These are phyloP conservation scores for Sporothrix variecibatus DNA, from an alignment of 2,329 filamentous ascomycete species.

Conservation along the genomic window DNA sequence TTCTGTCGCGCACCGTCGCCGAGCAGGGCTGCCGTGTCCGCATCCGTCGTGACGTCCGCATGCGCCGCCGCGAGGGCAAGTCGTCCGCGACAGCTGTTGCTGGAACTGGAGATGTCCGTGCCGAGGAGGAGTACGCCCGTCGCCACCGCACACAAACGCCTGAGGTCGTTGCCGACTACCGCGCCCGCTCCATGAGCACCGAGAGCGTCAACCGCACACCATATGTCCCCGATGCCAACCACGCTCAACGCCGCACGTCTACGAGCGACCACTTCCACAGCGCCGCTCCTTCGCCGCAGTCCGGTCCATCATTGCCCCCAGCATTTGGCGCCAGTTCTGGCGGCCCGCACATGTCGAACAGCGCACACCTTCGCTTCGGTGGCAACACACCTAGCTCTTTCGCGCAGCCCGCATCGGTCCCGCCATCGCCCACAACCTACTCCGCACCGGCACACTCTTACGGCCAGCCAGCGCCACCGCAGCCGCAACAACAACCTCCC, in stretches of 20 bases:
- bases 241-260: conserved; percentile 38
- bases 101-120: conserved; percentile 23
- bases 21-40: conserved; percentile 97
- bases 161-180: conserved; percentile 36
- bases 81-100: conserved; percentile 18
- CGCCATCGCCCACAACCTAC: conserved; percentile 39
- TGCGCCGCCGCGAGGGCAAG: conserved; percentile 55
- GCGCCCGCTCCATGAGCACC: conserved; percentile 39
- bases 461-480: conserved; percentile 32
- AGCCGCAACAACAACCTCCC: conserved; percentile 11
- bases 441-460: conserved; percentile 27
- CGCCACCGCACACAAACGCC: conserved; percentile 40
- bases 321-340: conserved; percentile 33
- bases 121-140: conserved; percentile 38
- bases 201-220: conserved; percentile 39
- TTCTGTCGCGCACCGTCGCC: conserved; percentile 84
- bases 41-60: conserved; percentile 74
- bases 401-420: conserved; percentile 37
- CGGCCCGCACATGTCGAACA: conserved; percentile 31
- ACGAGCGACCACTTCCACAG: conserved; percentile 36
- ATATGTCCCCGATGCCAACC: conserved; percentile 34
- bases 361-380: conserved; percentile 27
- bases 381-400: conserved; percentile 21
- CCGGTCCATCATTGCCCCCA: conserved; percentile 35
- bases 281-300: conserved; percentile 27